Base-by-base conservation (phyloP, 1,284 basidiomycete genomes). In the Coniferiporia sulphurascens region DNA sequence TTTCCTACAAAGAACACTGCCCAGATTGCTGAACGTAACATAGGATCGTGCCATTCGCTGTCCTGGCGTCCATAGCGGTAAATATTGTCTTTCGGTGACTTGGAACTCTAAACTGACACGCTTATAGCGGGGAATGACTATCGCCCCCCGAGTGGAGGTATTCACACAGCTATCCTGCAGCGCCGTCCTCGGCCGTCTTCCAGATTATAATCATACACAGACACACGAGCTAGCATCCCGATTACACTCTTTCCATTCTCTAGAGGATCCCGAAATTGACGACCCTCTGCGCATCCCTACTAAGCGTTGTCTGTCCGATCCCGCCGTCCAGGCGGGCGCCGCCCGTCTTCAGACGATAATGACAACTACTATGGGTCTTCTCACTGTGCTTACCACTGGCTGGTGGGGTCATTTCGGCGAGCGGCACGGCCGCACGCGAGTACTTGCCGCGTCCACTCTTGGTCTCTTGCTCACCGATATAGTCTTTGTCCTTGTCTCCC, bases 331-430 rank as follows among this genome's bases (percentile, higher is more conserved):
- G 68, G 79, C 83, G 5, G 78, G 78, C 38, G 85, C 88, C 0
- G 88, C 87, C 10, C 78, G 79, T 41, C 72, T 89, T 10, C 89
- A 91, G 67, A 85, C 82, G 2, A 77, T 83, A 60, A 82, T 88
- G 78, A 90, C 86, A 0, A 83, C 87, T 5, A 85, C 80, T 4
- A 87, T 89, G 81, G 94, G 94, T n/a, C 67, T 86, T 4, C 78
- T 95, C 3, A 88, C 89, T 3, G 92, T 90, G 0, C 71, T 95
- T 36, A 93, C 91, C 1, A 92, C 92, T 0, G 91, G 89, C 8
- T 93, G 86, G 81, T 97, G 94, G 94, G 91, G 91, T 41, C 82
- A 83, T 60, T 87, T 88, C 49, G 86, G 91, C 7, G 92, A 95
- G 69, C 78, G 84, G 17, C 73, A 87, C 60, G 94, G 94, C 9